Base-by-base conservation (phyloP, 768 basidiomycete genomes). In the Mycena sanguinolenta region DNA sequence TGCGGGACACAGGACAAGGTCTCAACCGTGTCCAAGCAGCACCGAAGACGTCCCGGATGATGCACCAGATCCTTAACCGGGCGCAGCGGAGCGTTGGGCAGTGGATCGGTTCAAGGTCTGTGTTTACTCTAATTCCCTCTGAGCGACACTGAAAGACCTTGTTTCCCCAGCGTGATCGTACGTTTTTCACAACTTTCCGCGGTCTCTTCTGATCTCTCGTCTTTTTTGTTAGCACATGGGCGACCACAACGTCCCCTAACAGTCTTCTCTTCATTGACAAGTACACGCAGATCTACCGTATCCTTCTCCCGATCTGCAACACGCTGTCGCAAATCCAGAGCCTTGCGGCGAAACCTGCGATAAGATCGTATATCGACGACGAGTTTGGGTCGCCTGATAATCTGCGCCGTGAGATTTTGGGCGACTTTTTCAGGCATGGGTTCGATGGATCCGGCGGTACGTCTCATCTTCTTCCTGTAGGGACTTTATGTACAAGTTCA, bases 261-360 rank as follows among this genome's bases (percentile, higher is more conserved):
- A 93, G 95, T 4, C 85, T 95, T 58, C 89, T 95, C 82, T 95
- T 96, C 86, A 95, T 95, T 74, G 93, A 96, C 86, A 96, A 96
- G 78, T 96, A 96, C 81, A 94, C 94, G 16, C 95, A 96, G 77
- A 92, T 96, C 57, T 96, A 95, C 81, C 92, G 95, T 74, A 96
- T 96, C 76, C 89, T 95, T 25, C 85, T 95, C 28, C 95, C 95
- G 5, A 92, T 96, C 67, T 95, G 93, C 83, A 95, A 92, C 73
- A 89, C 93, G 32, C 86, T 96, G 61, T 84, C 86, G 4, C 91
- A 94, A 71, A 92, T 95, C 67, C 89, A 92, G 17, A 75, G 76
- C n/a, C 82, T 95, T 25, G 83, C 85, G 9, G 82, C 87, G 59
- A 94, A 91, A 72, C 92, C 93, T 19, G 91, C 92, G 12, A 75